Evolutionary conservation across 2,329 filamentous ascomycete species (phyloP).

Genomic region (Zopfia rhizophila): DNA sequence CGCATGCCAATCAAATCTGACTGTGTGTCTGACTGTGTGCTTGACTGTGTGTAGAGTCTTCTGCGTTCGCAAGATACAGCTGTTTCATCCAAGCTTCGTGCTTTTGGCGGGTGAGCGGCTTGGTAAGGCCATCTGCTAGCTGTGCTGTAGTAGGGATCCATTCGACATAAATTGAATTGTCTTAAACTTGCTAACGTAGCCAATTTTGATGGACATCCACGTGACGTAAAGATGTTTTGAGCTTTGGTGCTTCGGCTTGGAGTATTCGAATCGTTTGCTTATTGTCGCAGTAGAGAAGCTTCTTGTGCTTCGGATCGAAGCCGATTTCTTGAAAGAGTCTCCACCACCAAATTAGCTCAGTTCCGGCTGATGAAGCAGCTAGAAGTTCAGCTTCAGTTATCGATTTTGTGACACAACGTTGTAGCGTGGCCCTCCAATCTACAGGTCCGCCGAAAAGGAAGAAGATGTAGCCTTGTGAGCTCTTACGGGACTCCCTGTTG

Average conservation of each 20-base stretch:
- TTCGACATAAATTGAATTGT: neutral
- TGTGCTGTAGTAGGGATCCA: neutral
- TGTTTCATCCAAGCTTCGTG: no score
- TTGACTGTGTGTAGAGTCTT: no score
- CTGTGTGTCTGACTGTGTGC: no score
- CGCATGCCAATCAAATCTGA: no score
- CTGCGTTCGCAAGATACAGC: no score
- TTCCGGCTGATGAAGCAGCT: slow-evolving; percentile 14
- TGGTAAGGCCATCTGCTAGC: slow-evolving; percentile 10
- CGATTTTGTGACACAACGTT: slow-evolving; percentile 26
- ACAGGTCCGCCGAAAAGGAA: slow-evolving; percentile 21
- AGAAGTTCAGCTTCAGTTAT: slow-evolving; percentile 33
- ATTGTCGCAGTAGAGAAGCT: slow-evolving; percentile 13
- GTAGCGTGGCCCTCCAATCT: slow-evolving; percentile 25
- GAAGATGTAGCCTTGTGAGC: slow-evolving; percentile 26
- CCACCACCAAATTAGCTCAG: slow-evolving; percentile 15
- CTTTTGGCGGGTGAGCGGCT: slow-evolving; percentile 3
- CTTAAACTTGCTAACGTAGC: slow-evolving; percentile 10
- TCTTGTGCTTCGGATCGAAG: no score
- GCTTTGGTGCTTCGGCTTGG: neutral
- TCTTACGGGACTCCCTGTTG: slow-evolving; percentile 10
- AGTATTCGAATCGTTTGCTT: slow-evolving; percentile 7
- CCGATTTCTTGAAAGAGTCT: slow-evolving; percentile 24
- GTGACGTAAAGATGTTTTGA: slow-evolving; percentile 16
- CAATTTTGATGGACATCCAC: slow-evolving; percentile 16